Conservation (phyloP, 768 basidiomycete species). For the Aureoboletus auriporus region DNA sequence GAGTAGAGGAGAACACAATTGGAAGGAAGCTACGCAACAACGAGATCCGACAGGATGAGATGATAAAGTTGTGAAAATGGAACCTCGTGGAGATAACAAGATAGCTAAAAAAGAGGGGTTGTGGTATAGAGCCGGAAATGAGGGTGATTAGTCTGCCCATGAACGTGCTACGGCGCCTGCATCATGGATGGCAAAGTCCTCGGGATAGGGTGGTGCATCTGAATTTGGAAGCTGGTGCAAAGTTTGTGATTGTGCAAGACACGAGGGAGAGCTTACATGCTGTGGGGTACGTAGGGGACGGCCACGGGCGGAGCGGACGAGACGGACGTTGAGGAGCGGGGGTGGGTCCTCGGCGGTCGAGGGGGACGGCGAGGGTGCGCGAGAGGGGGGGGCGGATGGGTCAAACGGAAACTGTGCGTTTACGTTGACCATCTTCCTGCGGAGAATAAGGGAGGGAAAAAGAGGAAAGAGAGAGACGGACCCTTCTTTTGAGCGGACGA, state of each 20-base stretch:
- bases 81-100: slow-evolving; percentile 33
- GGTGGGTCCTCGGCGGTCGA: not conserved
- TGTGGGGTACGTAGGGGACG: slow-evolving; percentile 11
- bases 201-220: slow-evolving; percentile 17
- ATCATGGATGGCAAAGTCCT: slow-evolving; percentile 27
- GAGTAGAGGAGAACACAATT: slow-evolving; percentile 24
- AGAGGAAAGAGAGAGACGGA: slow-evolving; percentile 25
- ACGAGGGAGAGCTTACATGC: slow-evolving; percentile 13
- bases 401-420: slow-evolving; percentile 53
- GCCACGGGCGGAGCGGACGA: slow-evolving; percentile 24
- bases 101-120: slow-evolving; percentile 19
- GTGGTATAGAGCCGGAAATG: slow-evolving; percentile 29
- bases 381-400: slow-evolving; percentile 27
- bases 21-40: slow-evolving; percentile 22
- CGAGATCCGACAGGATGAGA: slow-evolving; percentile 28
- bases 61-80: slow-evolving; percentile 17
- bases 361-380: slow-evolving; percentile 17
- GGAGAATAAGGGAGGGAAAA: not conserved
- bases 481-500: slow-evolving; percentile 63
- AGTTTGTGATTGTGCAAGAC: slow-evolving; percentile 5
- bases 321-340: slow-evolving; percentile 21
- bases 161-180: slow-evolving; percentile 33
- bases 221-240: not conserved
- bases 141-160: slow-evolving; percentile 33
- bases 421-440: slow-evolving; percentile 71